Evolutionary conservation across 2,329 filamentous ascomycete genomes (phyloP).

Genomic region (Sporothrix luriei): DNA sequence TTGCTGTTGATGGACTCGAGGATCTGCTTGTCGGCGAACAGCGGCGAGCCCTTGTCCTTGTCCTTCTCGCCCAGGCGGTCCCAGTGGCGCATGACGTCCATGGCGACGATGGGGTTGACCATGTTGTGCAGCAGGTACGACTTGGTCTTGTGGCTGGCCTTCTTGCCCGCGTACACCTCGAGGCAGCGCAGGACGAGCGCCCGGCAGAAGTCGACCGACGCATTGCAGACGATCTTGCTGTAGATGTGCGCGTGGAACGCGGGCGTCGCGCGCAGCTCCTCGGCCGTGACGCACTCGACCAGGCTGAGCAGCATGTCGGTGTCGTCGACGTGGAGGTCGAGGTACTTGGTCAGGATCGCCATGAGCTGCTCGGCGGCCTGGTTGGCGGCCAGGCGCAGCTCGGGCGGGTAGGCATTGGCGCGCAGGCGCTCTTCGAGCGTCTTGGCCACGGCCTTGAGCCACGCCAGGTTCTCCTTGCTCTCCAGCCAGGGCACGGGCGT

Average conservation of each 20-base stretch:
- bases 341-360: constrained; percentile 77
- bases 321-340: constrained; percentile 73
- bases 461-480: constrained; percentile 61
- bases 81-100: constrained; percentile 90
- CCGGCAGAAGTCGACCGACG: constrained; percentile 84
- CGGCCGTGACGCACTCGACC: constrained; percentile 79
- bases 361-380: constrained; percentile 89
- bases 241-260: constrained; percentile 82
- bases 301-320: constrained; percentile 82
- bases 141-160: constrained; percentile 84
- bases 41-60: constrained; percentile 57
- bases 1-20: constrained; percentile 89
- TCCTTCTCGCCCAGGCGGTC: constrained; percentile 56
- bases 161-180: constrained; percentile 79
- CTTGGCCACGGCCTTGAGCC: constrained; percentile 69
- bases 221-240: constrained; percentile 76
- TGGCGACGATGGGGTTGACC: constrained; percentile 93
- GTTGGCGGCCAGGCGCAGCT: constrained; percentile 79
- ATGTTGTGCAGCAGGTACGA: constrained; percentile 89
- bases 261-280: constrained; percentile 77
- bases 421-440: constrained; percentile 76
- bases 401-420: constrained; percentile 67
- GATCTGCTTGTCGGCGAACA: constrained; percentile 79
- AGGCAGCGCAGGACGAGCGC: constrained; percentile 80
- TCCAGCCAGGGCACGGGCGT: constrained; percentile 69